Base-by-base conservation (phyloP, 176 grass and related monocot genomes). In the Triticum urartu region DNA sequence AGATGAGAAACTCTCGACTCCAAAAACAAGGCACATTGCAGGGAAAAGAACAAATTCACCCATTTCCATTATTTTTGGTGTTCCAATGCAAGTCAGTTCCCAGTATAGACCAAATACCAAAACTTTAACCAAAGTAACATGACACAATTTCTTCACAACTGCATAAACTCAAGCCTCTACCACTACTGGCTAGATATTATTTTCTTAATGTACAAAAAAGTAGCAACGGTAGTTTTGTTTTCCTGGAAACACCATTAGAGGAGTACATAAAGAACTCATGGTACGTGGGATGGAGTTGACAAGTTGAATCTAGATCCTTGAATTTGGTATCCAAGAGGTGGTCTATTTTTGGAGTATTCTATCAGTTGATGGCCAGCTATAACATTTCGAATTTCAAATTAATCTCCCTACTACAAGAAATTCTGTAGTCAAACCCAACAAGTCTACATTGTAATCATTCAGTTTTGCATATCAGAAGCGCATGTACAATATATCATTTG, bases 61-160 rank as follows among this genome's bases (percentile, higher is more conserved):
- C 39, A 36, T 54, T 18, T 85, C 28, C 68, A 79, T 2, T 36
- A 30, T 32, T 91, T 66, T 76, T 73, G 14, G n/a, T 68, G 20
- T 61, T 79, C 81, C 20, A 7, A 75, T 71, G 5, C 35, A 68
- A 85, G 33, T 43, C 17, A 80, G 56, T 24, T 75, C 20, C 42
- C 84, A 7, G 78, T 68, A 69, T 39, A 82, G 24, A 89, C 13
- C 21, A 64, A 75, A 83, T 84, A 30, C 3, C 33, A 26, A 15
- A 11, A 22, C 4, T 20, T 75, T 42, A 75, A 79, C 7, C 11
- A n/a, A 79, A 33, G 38, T 45, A 89, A 6, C 42, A 82, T 9
- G 62, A 9, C 6, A 5, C 24, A 78, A 63, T 70, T 48, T 63
- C 5, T 71, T 45, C 3, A 14, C 12, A 48, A 30, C 3, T 52